A percentile compares a stretch with the other conserved stretches of the same genome.
These are phyloP conservation scores for Fraxinus excelsior DNA, from an alignment of 257 asterid genomes.

Conservation along the genomic window DNA sequence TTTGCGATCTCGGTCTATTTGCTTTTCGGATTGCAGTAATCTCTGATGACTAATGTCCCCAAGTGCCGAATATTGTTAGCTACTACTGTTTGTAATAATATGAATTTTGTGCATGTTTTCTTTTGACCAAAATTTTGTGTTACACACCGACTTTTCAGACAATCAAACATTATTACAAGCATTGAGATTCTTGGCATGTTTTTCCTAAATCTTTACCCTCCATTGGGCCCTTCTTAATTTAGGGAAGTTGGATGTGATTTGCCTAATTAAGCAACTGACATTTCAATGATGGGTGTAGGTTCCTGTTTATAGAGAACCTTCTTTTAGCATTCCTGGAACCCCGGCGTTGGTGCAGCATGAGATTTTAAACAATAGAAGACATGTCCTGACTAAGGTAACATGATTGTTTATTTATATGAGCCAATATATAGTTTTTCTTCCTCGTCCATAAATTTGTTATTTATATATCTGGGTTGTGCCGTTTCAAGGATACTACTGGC, in stretches of 20 bases:
- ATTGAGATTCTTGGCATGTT: not conserved
- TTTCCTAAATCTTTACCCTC: not conserved
- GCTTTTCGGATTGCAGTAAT: not conserved
- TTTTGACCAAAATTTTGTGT: no score
- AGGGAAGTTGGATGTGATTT: slow-evolving; percentile 10
- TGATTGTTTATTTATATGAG: slow-evolving; percentile 13
- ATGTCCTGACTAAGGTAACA: slow-evolving; percentile 90
- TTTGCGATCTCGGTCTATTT: not conserved
- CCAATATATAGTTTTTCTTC: not conserved
- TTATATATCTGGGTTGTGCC: slow-evolving; percentile 19
- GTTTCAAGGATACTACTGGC: slow-evolving; percentile 82
- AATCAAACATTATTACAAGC: not conserved
- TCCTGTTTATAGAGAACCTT: slow-evolving; percentile 80
- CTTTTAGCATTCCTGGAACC: slow-evolving; percentile 69
- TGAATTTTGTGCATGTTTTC: not conserved
- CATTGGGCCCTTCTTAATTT: not conserved
- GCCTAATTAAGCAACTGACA: slow-evolving; percentile 19
- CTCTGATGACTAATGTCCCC: not conserved
- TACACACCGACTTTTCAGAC: not conserved
- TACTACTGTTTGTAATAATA: not conserved
- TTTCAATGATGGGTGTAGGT: slow-evolving; percentile 48
- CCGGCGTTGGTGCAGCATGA: slow-evolving; percentile 94
- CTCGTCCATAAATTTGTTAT: slow-evolving; percentile 17
- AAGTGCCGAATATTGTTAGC: not conserved
- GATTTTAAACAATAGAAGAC: slow-evolving; percentile 85